phyloP scores from a whole-genome alignment of 169 alveolate genomes.

The Toxoplasma gondii region DNA sequence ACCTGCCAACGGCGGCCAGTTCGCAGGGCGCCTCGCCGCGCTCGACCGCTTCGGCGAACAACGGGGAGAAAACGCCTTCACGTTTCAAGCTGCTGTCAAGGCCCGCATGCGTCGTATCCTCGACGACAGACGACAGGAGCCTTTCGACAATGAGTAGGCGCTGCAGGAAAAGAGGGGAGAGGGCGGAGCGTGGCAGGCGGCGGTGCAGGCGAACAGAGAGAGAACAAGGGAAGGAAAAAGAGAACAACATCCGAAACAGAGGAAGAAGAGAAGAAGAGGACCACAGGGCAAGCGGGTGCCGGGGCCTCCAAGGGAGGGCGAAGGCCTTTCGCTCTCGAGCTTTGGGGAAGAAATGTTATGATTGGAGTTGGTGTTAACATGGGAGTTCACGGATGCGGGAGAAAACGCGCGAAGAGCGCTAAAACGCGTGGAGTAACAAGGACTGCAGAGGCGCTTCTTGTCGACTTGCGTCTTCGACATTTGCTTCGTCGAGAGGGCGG shows the following conservation, averaged over 20 bases:
- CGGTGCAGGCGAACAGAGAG: not conserved
- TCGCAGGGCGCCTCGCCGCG: not conserved
- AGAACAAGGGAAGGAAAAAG: not conserved
- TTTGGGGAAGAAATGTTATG: too few relatives aligned
- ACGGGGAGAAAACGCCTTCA: constrained; percentile 19
- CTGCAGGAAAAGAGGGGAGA: too few relatives aligned
- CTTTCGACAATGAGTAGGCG: not conserved
- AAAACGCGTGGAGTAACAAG: too few relatives aligned
- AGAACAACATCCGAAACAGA: not conserved
- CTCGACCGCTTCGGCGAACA: not conserved
- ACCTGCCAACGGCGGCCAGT: not conserved
- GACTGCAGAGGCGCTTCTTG: too few relatives aligned
- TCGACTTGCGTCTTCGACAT: too few relatives aligned
- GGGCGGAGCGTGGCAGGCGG: not conserved
- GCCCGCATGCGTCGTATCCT: constrained; percentile 6
- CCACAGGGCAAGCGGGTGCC: too few relatives aligned
- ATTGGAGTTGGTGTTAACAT: too few relatives aligned
- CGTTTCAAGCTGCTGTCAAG: constrained; percentile 37
- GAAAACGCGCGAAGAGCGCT: too few relatives aligned
- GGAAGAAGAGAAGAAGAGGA: not conserved
- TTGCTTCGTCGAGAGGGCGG: too few relatives aligned
- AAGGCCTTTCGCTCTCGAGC: too few relatives aligned
- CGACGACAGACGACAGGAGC: not conserved
- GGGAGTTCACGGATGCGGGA: too few relatives aligned
- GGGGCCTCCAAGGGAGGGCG: too few relatives aligned